Percentiles rank a stretch among this genome's conserved stretches.
These are phyloP conservation scores for Aspergillus neotritici DNA, from an alignment of 2,329 filamentous ascomycete genomes.

Conservation along the genomic window DNA sequence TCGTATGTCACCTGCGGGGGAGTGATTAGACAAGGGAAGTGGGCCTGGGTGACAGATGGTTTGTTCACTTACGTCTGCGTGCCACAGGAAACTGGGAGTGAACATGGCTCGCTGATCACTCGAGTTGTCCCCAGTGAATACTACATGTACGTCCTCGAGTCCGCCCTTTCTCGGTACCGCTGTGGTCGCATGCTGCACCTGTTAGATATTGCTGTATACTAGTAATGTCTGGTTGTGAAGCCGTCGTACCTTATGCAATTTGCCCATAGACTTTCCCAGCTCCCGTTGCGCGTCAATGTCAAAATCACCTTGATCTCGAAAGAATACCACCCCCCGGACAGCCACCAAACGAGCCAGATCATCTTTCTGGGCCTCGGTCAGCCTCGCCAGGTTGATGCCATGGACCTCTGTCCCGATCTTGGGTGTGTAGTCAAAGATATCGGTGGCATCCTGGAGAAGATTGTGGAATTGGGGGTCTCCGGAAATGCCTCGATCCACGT, in stretches of 20 bases:
- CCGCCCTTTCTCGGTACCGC: constrained; percentile 45
- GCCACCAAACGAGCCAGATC: constrained; percentile 51
- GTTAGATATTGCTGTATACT: constrained; percentile 4
- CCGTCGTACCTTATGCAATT: constrained; percentile 41
- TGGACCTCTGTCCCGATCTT: constrained; percentile 53
- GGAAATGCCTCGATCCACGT: constrained; percentile 50
- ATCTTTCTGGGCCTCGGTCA: constrained; percentile 50
- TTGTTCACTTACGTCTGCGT: constrained; percentile 44
- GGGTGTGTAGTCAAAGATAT: constrained; percentile 53
- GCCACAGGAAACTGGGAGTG: constrained; percentile 52
- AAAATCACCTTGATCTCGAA: constrained; percentile 51
- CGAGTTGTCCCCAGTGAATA: constrained; percentile 50
- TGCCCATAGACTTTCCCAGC: constrained; percentile 50
- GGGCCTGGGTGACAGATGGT: too few relatives aligned
- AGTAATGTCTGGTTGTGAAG: not conserved
- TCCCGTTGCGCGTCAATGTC: constrained; percentile 50
- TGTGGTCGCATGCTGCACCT: constrained; percentile 47
- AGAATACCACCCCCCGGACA: constrained; percentile 53
- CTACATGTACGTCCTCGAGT: constrained; percentile 53
- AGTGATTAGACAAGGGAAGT: not conserved
- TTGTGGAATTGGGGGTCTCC: constrained; percentile 52
- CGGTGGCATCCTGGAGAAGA: constrained; percentile 48
- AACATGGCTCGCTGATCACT: constrained; percentile 51
- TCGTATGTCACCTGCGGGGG: constrained; percentile 49
- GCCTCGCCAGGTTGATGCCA: constrained; percentile 46